Base-by-base conservation (phyloP, 2,329 filamentous ascomycete genomes). In the Cercospora nicotianae region DNA sequence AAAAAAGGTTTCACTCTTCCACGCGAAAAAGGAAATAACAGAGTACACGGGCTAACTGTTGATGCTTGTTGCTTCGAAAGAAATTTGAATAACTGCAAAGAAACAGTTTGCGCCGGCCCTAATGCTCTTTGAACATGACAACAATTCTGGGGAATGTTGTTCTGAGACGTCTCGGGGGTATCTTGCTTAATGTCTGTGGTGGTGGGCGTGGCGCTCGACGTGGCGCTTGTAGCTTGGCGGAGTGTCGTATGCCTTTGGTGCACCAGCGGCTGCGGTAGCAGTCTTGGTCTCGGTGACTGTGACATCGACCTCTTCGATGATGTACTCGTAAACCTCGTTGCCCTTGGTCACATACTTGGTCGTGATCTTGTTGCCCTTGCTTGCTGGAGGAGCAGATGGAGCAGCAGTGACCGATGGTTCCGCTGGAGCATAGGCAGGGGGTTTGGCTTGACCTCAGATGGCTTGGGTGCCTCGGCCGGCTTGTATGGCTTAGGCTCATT, bases 271-370 rank as follows among this genome's bases (percentile, higher is more conserved):
- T 12, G 28, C 66, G 20, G 74, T 70, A 3, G 76, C 71, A 20
- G 75, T 72, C 13, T 75, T 74, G 4, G 72, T 75, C 3, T 78
- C 79, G 5, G 80, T 83, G 63, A 82, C 79, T 28, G 78, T 81
- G 51, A 83, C 74, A 18, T 79, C 76, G 42, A 80, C 76, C 73
- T 84, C 77, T 75, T 81, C 78, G 68, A 83, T 80, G 60, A 78
- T 79, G 57, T 83, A 74, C 72, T 83, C 81, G 73, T 82, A 79
- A 55, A 83, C 81, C 66, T 79, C 75, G 68, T 80, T 81, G 33
- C 73, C 78, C 70, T 77, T 78, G 64, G 81, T 83, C 73, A 79
- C 81, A 57, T 77, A 81, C 36, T 76, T 79, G 28, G 82, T 83
- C 51, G 76, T 74, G 70, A 82, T 69, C 67, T 70, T 70, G 26